Evolutionary conservation across 306 rosid species (phyloP).

Genomic region (Begonia masoniana): DNA sequence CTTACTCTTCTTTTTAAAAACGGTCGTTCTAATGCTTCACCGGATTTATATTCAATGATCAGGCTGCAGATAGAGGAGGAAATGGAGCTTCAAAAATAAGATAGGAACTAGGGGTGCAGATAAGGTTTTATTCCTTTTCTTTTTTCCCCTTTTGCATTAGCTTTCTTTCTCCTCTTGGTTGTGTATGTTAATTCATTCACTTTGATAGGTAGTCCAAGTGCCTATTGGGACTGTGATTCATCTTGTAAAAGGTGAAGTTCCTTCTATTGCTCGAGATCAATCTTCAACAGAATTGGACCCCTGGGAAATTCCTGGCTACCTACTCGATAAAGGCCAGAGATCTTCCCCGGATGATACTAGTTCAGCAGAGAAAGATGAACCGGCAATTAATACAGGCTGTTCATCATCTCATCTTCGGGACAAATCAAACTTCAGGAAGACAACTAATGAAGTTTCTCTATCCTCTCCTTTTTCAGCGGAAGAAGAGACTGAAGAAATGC

Average conservation of each 20-base stretch:
- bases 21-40: constrained; percentile 6
- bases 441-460: constrained; percentile 15
- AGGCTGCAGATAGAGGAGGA: constrained; percentile 73
- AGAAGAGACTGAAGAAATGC: constrained; percentile 28
- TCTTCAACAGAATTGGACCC: constrained; percentile 56
- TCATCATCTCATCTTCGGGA: constrained; percentile 10
- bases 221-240: constrained; percentile 87
- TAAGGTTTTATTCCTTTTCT: constrained; percentile 37
- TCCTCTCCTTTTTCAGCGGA: constrained; percentile 12
- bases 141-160: neutral
- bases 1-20: constrained; percentile 9
- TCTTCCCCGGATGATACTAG: constrained; percentile 15
- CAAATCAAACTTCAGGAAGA: constrained; percentile 19
- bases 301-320: constrained; percentile 74
- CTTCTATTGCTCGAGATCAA: constrained; percentile 22
- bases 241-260: constrained; percentile 59
- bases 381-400: constrained; percentile 7
- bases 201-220: constrained; percentile 49
- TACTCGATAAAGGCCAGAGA: constrained; percentile 13
- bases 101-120: constrained; percentile 80
- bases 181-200: constrained; percentile 10
- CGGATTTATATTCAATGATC: constrained; percentile 3
- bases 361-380: constrained; percentile 13
- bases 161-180: constrained; percentile 7
- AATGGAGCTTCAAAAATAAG: constrained; percentile 66